phyloP scores from a whole-genome alignment of 164 flowering plant species.

The Protea cynaroides region DNA sequence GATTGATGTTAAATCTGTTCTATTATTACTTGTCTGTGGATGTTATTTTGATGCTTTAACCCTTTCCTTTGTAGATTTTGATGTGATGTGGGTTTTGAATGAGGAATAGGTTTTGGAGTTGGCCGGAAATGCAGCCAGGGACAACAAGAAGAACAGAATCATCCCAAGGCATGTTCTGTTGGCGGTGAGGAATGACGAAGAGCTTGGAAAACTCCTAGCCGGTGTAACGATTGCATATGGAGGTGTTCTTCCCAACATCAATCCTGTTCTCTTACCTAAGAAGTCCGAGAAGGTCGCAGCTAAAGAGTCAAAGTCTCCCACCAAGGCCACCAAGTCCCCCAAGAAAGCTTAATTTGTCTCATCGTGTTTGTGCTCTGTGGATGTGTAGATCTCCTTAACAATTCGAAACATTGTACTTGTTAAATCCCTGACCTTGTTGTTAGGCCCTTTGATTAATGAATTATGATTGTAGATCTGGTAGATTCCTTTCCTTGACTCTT shows the following conservation, averaged over 20 bases:
- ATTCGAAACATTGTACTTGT: too few relatives aligned
- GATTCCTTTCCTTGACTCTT: too few relatives aligned
- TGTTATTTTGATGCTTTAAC: too few relatives aligned
- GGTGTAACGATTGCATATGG: conserved; percentile 73
- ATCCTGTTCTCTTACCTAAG: conserved; percentile 66
- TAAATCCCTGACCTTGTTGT: too few relatives aligned
- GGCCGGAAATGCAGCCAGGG: conserved; percentile 80
- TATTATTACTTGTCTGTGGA: background rate
- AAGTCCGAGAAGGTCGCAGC: conserved; percentile 35
- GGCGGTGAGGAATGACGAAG: conserved; percentile 76
- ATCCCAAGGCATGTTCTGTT: conserved; percentile 62
- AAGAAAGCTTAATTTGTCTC: conserved; percentile 33
- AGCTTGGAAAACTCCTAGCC: conserved; percentile 57
- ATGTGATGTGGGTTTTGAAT: background rate
- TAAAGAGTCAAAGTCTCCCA: conserved; percentile 41
- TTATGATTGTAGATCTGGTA: too few relatives aligned
- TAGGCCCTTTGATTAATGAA: too few relatives aligned
- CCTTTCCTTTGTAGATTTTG: background rate
- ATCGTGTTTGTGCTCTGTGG: too few relatives aligned
- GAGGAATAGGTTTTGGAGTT: conserved; percentile 53
- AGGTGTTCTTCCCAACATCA: conserved; percentile 68
- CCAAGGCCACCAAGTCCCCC: conserved; percentile 50
- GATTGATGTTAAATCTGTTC: too few relatives aligned
- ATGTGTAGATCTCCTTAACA: too few relatives aligned
- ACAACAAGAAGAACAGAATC: conserved; percentile 71